phyloP scores from a whole-genome alignment of 345 rosid species.

The Gossypium rotundifolium region DNA sequence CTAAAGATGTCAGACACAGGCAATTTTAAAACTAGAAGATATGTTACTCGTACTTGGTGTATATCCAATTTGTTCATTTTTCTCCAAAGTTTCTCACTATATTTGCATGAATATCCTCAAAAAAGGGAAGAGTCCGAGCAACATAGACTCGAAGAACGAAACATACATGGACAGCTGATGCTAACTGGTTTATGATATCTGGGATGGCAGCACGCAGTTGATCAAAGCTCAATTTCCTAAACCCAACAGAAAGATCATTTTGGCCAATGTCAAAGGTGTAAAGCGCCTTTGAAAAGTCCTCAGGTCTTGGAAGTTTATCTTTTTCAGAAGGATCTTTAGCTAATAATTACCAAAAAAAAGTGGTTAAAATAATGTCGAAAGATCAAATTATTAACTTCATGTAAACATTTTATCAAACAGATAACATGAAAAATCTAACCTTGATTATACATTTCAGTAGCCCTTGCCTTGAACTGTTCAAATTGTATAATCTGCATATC shows the following conservation, averaged over 20 bases:
- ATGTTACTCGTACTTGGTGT: background rate
- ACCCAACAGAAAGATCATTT: constrained; percentile 87
- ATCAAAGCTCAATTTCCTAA: constrained; percentile 57
- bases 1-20: background rate
- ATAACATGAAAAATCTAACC: constrained; percentile 25
- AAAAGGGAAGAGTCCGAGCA: background rate
- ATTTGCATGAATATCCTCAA: background rate
- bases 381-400: background rate
- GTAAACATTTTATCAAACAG: background rate
- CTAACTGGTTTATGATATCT: constrained; percentile 61
- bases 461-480: constrained; percentile 58
- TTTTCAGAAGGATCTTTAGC: constrained; percentile 42
- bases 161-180: constrained; percentile 78
- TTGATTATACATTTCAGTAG: constrained; percentile 43
- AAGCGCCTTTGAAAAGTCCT: constrained; percentile 75
- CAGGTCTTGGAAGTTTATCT: constrained; percentile 60
- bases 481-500: constrained; percentile 88
- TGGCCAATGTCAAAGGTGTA: constrained; percentile 93
- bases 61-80: too few species aligned
- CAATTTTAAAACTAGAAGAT: background rate
- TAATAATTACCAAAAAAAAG: constrained; percentile 18
- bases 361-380: background rate
- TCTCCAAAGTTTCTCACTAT: too few species aligned
- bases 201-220: constrained; percentile 72
- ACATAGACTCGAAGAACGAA: background rate